Conservation (phyloP, 768 basidiomycete genomes). For the Crassisporium funariophilum region DNA sequence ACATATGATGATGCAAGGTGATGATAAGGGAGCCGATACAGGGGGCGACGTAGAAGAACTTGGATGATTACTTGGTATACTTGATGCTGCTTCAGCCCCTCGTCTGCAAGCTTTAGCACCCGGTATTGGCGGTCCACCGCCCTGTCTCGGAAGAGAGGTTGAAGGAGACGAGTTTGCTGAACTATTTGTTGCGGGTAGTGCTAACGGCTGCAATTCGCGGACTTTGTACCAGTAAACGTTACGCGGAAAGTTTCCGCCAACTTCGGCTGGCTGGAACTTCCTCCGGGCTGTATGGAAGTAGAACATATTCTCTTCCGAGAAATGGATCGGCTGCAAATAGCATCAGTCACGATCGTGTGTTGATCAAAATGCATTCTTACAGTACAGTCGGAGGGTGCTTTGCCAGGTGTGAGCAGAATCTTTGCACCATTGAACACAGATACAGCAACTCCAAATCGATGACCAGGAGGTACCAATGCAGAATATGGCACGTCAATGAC, state of each 20-base stretch:
- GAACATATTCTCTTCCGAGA: constrained; percentile 12
- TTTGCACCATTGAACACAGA: constrained; percentile 25
- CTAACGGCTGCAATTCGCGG: background rate
- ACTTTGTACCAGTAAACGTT: constrained; percentile 20
- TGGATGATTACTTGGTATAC: too few species aligned
- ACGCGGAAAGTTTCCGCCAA: constrained; percentile 21
- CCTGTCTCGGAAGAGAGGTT: background rate
- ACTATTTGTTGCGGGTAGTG: background rate
- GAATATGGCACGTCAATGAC: constrained; percentile 18
- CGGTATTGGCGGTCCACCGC: too few species aligned
- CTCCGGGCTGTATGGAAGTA: constrained; percentile 23
- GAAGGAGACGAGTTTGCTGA: background rate
- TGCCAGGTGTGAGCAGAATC: constrained; percentile 26
- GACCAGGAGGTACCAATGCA: constrained; percentile 10
- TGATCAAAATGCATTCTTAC: background rate
- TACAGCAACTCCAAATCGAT: constrained; percentile 13
- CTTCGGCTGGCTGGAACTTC: constrained; percentile 17
- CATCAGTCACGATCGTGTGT: background rate
- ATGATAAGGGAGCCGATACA: background rate
- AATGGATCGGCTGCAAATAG: constrained; percentile 4
- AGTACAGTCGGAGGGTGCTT: constrained; percentile 2
- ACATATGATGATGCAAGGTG: constrained; percentile 22
- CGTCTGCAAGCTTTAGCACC: too few species aligned
- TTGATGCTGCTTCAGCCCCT: too few species aligned
- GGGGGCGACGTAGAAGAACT: background rate